These are phyloP conservation scores for Fusarium sp. DNA, from an alignment of 2,329 filamentous ascomycete genomes.

Conservation along the genomic window DNA sequence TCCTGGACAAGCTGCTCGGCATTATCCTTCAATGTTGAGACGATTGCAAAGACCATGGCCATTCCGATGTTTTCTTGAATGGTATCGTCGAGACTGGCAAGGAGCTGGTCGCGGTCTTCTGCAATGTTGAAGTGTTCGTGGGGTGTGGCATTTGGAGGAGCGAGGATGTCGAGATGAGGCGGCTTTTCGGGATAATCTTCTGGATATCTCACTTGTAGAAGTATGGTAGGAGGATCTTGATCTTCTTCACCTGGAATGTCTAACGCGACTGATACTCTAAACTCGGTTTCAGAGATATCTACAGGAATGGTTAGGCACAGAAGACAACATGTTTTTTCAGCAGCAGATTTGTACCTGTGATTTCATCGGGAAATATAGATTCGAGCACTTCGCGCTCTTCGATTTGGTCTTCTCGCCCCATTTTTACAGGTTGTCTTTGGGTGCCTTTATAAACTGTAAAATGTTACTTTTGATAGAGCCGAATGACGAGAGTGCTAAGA, in stretches of 20 bases:
- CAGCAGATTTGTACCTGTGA: slow-evolving; percentile 72
- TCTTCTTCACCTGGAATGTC: slow-evolving; percentile 76
- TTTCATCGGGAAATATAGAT: slow-evolving; percentile 98
- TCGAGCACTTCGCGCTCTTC: slow-evolving; percentile 98
- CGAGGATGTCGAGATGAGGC: slow-evolving; percentile 81
- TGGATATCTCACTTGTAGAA: slow-evolving; percentile 90
- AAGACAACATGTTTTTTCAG: background rate
- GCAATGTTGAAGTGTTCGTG: slow-evolving; percentile 81
- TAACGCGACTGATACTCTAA: slow-evolving; percentile 84
- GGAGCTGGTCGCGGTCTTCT: slow-evolving; percentile 79
- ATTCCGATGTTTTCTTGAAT: slow-evolving; percentile 95
- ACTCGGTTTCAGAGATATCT: slow-evolving; percentile 93
- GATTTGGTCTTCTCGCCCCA: slow-evolving; percentile 85
- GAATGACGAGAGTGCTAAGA: slow-evolving; percentile 32
- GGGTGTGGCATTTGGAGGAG: slow-evolving; percentile 73
- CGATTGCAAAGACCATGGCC: slow-evolving; percentile 95
- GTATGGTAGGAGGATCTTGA: slow-evolving; percentile 73
- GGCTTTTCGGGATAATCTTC: slow-evolving; percentile 88
- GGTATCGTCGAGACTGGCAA: slow-evolving; percentile 75
- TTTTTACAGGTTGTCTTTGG: slow-evolving; percentile 42
- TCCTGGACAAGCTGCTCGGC: slow-evolving; percentile 86
- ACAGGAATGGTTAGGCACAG: slow-evolving; percentile 20
- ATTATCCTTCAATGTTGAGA: slow-evolving; percentile 85
- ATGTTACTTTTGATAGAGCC: slow-evolving; percentile 15
- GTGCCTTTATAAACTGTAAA: background rate